Percentiles rank a stretch among this genome's conserved stretches.
phyloP scores from a whole-genome alignment of 768 basidiomycete genomes.

The Grammothele lineata region DNA sequence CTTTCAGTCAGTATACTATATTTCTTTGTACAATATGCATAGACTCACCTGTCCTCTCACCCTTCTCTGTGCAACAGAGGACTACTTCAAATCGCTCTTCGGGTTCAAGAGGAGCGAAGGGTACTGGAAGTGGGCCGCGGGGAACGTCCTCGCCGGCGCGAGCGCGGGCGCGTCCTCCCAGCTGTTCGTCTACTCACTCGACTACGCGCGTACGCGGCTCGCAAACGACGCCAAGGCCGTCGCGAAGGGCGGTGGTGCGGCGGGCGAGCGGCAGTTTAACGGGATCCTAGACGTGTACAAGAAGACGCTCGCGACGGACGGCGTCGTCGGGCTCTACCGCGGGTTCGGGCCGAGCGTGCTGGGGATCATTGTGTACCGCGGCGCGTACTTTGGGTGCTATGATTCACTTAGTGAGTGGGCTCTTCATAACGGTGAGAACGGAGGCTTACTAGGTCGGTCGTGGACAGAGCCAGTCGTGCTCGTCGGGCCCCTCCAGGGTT shows the following conservation, averaged over 20 bases:
- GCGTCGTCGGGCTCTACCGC: conserved; percentile 98
- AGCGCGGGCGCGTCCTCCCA: conserved; percentile 97
- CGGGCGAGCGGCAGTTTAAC: conserved; percentile 81
- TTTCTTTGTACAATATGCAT: neutral
- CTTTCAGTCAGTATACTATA: conserved; percentile 75
- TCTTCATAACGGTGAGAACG: conserved; percentile 17
- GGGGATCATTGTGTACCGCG: conserved; percentile 99
- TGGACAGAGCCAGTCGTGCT: conserved; percentile 89
- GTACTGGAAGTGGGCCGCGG: conserved; percentile 97
- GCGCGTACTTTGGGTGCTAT: conserved; percentile 97
- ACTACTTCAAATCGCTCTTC: conserved; percentile 97
- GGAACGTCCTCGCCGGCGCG: conserved; percentile 97
- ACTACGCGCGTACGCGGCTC: conserved; percentile 98
- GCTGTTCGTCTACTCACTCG: conserved; percentile 99
- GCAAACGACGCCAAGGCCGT: conserved; percentile 96
- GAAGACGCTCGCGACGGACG: conserved; percentile 95
- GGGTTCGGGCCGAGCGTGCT: conserved; percentile 98
- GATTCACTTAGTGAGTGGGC: conserved; percentile 75
- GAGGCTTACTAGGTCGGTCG: conserved; percentile 14
- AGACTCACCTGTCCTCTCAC: conserved; percentile 15
- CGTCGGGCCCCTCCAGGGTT: conserved; percentile 89
- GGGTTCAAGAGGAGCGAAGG: conserved; percentile 97
- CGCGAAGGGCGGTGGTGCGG: conserved; percentile 70
- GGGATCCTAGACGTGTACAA: conserved; percentile 94
- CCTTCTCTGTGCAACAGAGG: too few relatives aligned